Evolutionary conservation across 1,139 yeast species (phyloP).

Genomic region (Casaregolazyma suthepensis): DNA sequence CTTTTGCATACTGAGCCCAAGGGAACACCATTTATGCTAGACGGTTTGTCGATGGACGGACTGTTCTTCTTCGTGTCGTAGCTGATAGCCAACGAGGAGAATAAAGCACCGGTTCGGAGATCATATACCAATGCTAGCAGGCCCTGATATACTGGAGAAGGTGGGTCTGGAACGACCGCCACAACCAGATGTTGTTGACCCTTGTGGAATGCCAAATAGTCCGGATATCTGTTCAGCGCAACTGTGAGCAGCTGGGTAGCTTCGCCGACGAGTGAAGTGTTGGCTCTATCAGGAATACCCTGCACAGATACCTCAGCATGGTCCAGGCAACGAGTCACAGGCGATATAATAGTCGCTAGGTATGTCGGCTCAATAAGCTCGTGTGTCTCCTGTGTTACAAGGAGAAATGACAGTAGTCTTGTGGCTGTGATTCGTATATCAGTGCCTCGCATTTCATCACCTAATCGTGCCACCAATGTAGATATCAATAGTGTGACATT

Average conservation of each 20-base stretch:
- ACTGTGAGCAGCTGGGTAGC: slow-evolving; percentile 22
- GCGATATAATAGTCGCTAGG: slow-evolving; percentile 21
- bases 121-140: slow-evolving; percentile 24
- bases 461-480: slow-evolving; percentile 20
- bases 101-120: slow-evolving; percentile 22
- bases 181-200: slow-evolving; percentile 26
- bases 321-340: slow-evolving; percentile 23
- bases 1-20: slow-evolving; percentile 10
- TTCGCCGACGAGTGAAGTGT: slow-evolving; percentile 23
- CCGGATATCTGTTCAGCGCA: slow-evolving; percentile 19
- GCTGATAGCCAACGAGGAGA: slow-evolving; percentile 17
- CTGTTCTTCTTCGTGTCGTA: not conserved
- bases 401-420: slow-evolving; percentile 18
- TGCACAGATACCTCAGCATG: slow-evolving; percentile 20
- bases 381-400: slow-evolving; percentile 12
- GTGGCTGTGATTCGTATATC: slow-evolving; percentile 23
- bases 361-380: slow-evolving; percentile 15
- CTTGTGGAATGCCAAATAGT: slow-evolving; percentile 24
- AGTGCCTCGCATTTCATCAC: slow-evolving; percentile 15
- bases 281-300: slow-evolving; percentile 17
- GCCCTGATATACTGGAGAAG: slow-evolving; percentile 2
- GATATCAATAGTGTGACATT: slow-evolving; percentile 23
- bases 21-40: slow-evolving; percentile 1
- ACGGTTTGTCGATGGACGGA: not conserved
- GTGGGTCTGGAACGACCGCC: slow-evolving; percentile 13